Conservation (phyloP, 2,329 filamentous ascomycete species). For the Arthrobotrys sinensis region DNA sequence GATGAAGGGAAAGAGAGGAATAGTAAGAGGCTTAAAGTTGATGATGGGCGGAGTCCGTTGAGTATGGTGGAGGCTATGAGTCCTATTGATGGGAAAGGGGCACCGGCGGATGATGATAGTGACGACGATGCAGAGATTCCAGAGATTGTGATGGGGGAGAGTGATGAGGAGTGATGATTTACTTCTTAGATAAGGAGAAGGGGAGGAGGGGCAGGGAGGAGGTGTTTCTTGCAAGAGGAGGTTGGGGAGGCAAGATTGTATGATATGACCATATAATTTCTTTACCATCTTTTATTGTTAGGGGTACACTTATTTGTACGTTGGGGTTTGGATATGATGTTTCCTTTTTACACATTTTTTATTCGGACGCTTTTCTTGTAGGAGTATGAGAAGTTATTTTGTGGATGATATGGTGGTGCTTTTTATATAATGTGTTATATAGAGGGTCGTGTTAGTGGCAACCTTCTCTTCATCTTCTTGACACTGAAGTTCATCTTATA, state of each 20-base stretch:
- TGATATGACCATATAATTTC: constrained; percentile 7
- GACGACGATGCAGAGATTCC: constrained; percentile 56
- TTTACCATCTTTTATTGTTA: constrained; percentile 5
- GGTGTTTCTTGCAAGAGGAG: not conserved
- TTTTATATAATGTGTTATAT: too few species aligned
- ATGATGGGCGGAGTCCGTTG: constrained; percentile 41
- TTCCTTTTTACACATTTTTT: not conserved
- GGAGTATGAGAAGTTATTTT: too few species aligned
- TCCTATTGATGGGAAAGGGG: not conserved
- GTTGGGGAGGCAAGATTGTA: constrained; percentile 16
- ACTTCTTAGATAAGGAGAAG: not conserved
- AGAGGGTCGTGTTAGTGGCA: too few species aligned
- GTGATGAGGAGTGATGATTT: constrained; percentile 35
- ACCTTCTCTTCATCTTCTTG: too few species aligned
- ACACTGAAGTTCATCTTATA: too few species aligned
- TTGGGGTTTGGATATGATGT: constrained; percentile 3
- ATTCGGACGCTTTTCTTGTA: too few species aligned
- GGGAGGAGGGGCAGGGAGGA: too few species aligned
- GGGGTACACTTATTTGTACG: not conserved
- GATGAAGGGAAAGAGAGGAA: constrained; percentile 12
- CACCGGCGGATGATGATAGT: constrained; percentile 15
- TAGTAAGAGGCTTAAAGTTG: constrained; percentile 47
- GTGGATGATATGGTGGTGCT: too few species aligned
- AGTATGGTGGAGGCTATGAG: constrained; percentile 15
- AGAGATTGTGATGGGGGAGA: constrained; percentile 59